Evolutionary conservation across 2,329 filamentous ascomycete genomes (phyloP), one percentile per base, ranked within the genome.

Genomic region (Alternaria consortialis): DNA sequence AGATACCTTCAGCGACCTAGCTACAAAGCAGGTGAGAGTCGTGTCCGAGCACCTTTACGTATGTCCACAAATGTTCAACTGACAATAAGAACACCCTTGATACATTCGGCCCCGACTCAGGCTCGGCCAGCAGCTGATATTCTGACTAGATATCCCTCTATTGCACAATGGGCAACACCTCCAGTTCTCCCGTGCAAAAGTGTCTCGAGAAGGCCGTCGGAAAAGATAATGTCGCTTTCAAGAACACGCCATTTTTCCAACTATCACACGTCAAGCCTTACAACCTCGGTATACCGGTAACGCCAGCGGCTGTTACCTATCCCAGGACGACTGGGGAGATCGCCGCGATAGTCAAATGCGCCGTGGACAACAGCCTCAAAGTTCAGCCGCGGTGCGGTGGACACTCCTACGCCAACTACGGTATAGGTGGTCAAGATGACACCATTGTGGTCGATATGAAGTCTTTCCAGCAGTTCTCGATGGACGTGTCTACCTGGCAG

Each of bases 361-460:
- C 87, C 1, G 80, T 75, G 0, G 68, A 82, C 9, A 80, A 82
- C 62, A 79, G 78, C 6, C 71, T 86, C 39, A 84, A 85, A 62
- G 86, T 90, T 0, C 87, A 90, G 70, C 83, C 88, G n/a, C 84
- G 83, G 46, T 87, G 86, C 2, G 88, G 88, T 4, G 88, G 88
- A 0, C 88, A 90, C 66, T 89, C 87, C 0, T 90, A 88, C 62
- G 88, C 79, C 0, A 83, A 83, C 2, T 82, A 83, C 62, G 72
- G 75, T 72, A 77, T 84, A 4, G 83, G 83, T 9, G 83, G 83
- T 12, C 71, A 80, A 62, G 75, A 84, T 48, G 80, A 80, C 11
- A 79, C 81, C 36, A 74, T 86, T 29, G 80, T 84, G 0, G 77
- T 86, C n/a, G 83, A 85, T 64, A 70, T 86, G 63, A 79, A 82